A percentile compares a stretch with the other conserved stretches of the same genome.
These are phyloP conservation scores for Eleusine coracana DNA, from an alignment of 176 grass and related monocot species.

Conservation along the genomic window DNA sequence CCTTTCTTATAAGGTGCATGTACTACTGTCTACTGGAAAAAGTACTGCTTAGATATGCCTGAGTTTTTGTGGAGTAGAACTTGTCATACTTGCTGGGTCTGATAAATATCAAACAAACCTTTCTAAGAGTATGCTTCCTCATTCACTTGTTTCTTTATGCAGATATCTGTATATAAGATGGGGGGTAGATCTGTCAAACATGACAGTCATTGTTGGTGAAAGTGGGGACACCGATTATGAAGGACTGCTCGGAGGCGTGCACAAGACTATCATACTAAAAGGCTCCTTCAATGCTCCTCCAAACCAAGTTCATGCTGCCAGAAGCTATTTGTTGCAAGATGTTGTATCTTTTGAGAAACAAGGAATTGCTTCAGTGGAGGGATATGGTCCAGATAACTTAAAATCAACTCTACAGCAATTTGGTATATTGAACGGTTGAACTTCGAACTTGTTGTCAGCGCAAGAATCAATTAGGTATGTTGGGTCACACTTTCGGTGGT, in stretches of 20 bases:
- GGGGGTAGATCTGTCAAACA: conserved; percentile 65
- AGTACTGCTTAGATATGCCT: neutral
- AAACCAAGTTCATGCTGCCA: conserved; percentile 59
- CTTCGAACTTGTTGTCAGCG: conserved; percentile 4
- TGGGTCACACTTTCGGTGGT: neutral
- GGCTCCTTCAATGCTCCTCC: conserved; percentile 63
- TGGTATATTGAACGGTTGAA: conserved; percentile 45
- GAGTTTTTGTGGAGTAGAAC: neutral
- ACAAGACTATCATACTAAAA: conserved; percentile 74
- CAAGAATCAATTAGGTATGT: conserved; percentile 38
- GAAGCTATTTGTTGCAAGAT: conserved; percentile 67
- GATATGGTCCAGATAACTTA: conserved; percentile 44
- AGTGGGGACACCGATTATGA: conserved; percentile 92
- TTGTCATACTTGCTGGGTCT: neutral
- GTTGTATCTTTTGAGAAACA: conserved; percentile 71
- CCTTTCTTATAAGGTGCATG: neutral
- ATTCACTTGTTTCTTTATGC: conserved; percentile 8
- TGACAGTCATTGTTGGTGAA: conserved; percentile 77
- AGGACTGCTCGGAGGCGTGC: conserved; percentile 67
- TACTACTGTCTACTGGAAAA: neutral
- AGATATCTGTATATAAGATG: conserved; percentile 89
- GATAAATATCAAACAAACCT: neutral
- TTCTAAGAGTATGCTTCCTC: conserved; percentile 27
- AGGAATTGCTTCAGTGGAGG: conserved; percentile 64
- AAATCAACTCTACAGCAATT: conserved; percentile 61